Base-by-base conservation (phyloP, 2,329 filamentous ascomycete genomes). In the Colletotrichum scovillei region DNA sequence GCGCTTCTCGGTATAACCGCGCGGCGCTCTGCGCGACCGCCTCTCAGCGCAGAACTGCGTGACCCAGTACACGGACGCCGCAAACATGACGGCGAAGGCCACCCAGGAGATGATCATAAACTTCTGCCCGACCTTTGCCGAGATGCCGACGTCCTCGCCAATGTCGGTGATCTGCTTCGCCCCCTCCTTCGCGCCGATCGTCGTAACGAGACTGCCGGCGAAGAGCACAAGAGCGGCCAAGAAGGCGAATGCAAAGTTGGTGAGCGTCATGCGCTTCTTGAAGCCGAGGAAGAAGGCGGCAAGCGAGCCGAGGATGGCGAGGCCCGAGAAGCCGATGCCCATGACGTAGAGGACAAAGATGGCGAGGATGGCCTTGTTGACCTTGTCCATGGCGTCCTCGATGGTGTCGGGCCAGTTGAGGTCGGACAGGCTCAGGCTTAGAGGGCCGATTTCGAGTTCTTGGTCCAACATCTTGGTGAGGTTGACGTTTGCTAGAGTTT, bases 331-430 rank as follows among this genome's bases (percentile, higher is more conserved):
- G 22, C 78, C 82, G 59, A 83, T 79, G 67, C 81, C 84, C 1
- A 89, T 74, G 53, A 86, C 83, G 78, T 86, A 89, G 69, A 90
- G 78, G 63, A 88, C 79, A 77, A 87, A 87, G 60, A 88, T 79
- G 30, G 82, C 84, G n/a, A 86, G 78, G 5, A 89, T 82, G n/a
- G 84, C 81, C 19, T 79, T 78, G 77, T 89, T 88, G 77, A 90
- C 80, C n/a, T 82, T 79, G 79, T 87, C 81, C 75, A 90, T 78
- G n/a, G 84, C 83, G 55, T 85, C 79, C 72, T 86, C 82, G 70
- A 90, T 82, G 38, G 80, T 81, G 7, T 83, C 75, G 16, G 85
- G 84, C 77, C 86, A 84, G 71, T 84, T 78, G n/a, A 90, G 79
- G 63, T 86, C 83, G 74, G 82, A 81, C 24, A 88, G 80, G 67